Percentiles rank a stretch among this genome's conserved stretches.
Conservation (phyloP, 306 rosid species). For the Geum urbanum region DNA sequence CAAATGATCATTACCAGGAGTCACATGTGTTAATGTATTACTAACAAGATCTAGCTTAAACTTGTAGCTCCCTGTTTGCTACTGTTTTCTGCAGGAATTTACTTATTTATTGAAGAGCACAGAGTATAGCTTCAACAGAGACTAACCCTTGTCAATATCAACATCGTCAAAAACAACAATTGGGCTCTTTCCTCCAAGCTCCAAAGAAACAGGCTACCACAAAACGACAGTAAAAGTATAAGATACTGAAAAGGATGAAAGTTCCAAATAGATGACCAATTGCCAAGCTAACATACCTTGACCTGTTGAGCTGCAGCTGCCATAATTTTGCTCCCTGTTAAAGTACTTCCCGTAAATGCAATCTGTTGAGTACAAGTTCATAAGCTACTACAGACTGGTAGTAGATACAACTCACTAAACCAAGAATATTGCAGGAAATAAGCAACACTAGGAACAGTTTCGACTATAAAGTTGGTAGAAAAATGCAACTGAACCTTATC, state of each 20-base stretch:
- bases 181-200: conserved; percentile 98
- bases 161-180: conserved; percentile 88
- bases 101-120: conserved; percentile 6
- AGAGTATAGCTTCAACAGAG: conserved; percentile 20
- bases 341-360: conserved; percentile 94
- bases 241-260: conserved; percentile 14
- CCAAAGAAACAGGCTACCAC: conserved; percentile 87
- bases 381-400: conserved; percentile 10
- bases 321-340: conserved; percentile 91
- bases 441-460: neutral
- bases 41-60: conserved; percentile 10
- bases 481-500: conserved; percentile 59
- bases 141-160: conserved; percentile 94
- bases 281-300: conserved; percentile 49
- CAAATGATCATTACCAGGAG: too few species aligned
- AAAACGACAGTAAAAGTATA: conserved; percentile 23
- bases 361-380: conserved; percentile 45
- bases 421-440: neutral
- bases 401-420: conserved; percentile 17
- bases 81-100: conserved; percentile 3
- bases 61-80: conserved; percentile 9
- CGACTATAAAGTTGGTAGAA: neutral
- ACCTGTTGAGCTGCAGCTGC: conserved; percentile 77
- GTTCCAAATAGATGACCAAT: neutral
- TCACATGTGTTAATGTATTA: neutral